These are phyloP conservation scores for Suhomyces sp. DNA, from an alignment of 805 yeast genomes.

Conservation along the genomic window DNA sequence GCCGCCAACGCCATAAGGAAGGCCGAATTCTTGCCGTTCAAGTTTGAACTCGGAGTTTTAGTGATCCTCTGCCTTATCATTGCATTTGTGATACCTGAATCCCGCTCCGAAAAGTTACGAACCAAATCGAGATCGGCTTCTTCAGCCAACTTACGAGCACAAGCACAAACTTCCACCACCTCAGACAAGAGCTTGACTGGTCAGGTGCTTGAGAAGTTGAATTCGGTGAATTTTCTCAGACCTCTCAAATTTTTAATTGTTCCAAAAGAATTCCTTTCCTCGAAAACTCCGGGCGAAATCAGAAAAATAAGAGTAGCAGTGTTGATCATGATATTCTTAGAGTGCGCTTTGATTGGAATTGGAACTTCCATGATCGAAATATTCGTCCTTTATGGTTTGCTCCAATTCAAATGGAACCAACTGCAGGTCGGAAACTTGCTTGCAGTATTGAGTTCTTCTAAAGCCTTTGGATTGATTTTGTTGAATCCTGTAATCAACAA, in stretches of 20 bases:
- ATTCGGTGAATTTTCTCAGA: conserved; percentile 12
- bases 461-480: conserved; percentile 15
- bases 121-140: conserved; percentile 13
- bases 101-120: conserved; percentile 12
- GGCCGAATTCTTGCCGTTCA: conserved; percentile 15
- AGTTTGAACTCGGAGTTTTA: conserved; percentile 10
- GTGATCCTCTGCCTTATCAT: conserved; percentile 6
- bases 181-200: background rate
- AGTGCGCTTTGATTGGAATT: conserved; percentile 9
- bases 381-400: conserved; percentile 17
- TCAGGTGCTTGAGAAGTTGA: background rate
- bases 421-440: conserved; percentile 14
- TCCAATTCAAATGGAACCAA: conserved; percentile 16
- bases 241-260: conserved; percentile 17
- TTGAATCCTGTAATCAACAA: conserved; percentile 15
- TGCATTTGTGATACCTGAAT: conserved; percentile 16
- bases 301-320: conserved; percentile 11
- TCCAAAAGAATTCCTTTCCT: conserved; percentile 13
- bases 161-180: background rate
- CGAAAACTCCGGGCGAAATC: conserved; percentile 9
- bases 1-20: background rate
- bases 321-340: conserved; percentile 8
- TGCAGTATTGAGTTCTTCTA: conserved; percentile 13
- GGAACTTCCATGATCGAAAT: conserved; percentile 12
- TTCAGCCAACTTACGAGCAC: background rate